These are phyloP conservation scores for Pyrus betulifolia DNA, from an alignment of 306 rosid genomes.

Conservation along the genomic window DNA sequence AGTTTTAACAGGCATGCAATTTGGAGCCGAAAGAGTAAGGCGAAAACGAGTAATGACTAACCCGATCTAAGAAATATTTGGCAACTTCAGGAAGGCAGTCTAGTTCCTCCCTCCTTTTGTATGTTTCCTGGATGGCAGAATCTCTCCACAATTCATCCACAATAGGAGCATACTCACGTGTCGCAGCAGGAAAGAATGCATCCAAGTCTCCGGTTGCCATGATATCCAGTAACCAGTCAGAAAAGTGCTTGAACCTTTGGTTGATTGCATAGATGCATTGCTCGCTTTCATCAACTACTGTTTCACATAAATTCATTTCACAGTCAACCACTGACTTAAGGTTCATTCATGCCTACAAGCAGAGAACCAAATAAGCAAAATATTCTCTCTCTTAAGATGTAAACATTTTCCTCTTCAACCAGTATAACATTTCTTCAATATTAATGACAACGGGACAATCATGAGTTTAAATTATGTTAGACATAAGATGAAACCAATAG, in stretches of 20 bases:
- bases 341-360: conserved; percentile 15
- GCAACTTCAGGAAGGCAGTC: conserved; percentile 82
- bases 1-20: not conserved
- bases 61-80: conserved; percentile 77
- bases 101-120: conserved; percentile 77
- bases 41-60: conserved; percentile 23
- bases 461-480: not conserved
- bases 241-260: conserved; percentile 74
- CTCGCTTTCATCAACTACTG: conserved; percentile 46
- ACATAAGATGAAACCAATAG: not conserved
- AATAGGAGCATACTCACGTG: conserved; percentile 92
- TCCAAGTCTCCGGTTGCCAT: conserved; percentile 89
- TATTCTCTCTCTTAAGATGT: not conserved
- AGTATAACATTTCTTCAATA: not conserved
- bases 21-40: not conserved
- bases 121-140: conserved; percentile 79
- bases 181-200: conserved; percentile 89
- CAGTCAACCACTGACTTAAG: conserved; percentile 13
- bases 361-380: conserved; percentile 12
- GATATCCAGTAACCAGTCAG: conserved; percentile 86
- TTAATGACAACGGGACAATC: not conserved
- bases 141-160: conserved; percentile 87
- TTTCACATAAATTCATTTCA: conserved; percentile 32
- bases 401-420: not conserved
- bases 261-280: conserved; percentile 59